phyloP scores from a whole-genome alignment of 1,284 basidiomycete species.

The Cryptococcus jaspeensis region DNA sequence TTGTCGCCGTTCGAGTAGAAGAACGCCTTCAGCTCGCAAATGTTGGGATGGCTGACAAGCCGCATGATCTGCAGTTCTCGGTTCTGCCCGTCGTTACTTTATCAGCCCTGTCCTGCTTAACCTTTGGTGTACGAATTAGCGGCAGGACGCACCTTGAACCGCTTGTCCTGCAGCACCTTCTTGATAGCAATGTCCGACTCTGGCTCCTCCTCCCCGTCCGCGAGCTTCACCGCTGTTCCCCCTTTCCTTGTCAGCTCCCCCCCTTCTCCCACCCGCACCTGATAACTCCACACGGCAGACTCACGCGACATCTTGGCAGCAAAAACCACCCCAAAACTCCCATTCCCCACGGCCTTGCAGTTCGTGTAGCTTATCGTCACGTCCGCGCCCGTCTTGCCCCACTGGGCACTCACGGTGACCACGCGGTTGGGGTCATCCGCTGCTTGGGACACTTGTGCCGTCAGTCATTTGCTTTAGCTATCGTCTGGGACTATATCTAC shows the following conservation, averaged over 20 bases:
- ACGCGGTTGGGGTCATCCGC: slow-evolving; percentile 90
- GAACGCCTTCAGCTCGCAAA: slow-evolving; percentile 95
- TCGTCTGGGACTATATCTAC: neutral
- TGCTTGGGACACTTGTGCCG: slow-evolving; percentile 14
- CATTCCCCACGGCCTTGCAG: slow-evolving; percentile 98
- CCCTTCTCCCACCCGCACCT: neutral
- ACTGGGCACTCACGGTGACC: slow-evolving; percentile 89
- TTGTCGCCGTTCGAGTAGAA: slow-evolving; percentile 99
- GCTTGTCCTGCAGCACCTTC: slow-evolving; percentile 99
- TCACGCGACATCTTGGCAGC: slow-evolving; percentile 59
- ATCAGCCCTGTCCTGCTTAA: slow-evolving; percentile 5
- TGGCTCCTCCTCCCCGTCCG: slow-evolving; percentile 57
- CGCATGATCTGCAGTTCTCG: slow-evolving; percentile 99
- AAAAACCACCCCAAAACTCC: slow-evolving; percentile 98
- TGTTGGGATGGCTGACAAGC: slow-evolving; percentile 94
- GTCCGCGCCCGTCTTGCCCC: slow-evolving; percentile 88
- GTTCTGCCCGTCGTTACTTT: slow-evolving; percentile 62
- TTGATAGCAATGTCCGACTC: slow-evolving; percentile 96
- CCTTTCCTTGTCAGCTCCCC: neutral
- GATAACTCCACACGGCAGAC: slow-evolving; percentile 5
- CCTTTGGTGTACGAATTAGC: slow-evolving; percentile 26
- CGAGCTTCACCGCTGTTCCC: slow-evolving; percentile 33
- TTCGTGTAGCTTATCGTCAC: slow-evolving; percentile 91
- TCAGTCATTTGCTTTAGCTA: slow-evolving; percentile 5
- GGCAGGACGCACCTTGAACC: slow-evolving; percentile 97